Conservation (phyloP, 352 stramenopile genomes). For the Phytophthora fragariae region DNA sequence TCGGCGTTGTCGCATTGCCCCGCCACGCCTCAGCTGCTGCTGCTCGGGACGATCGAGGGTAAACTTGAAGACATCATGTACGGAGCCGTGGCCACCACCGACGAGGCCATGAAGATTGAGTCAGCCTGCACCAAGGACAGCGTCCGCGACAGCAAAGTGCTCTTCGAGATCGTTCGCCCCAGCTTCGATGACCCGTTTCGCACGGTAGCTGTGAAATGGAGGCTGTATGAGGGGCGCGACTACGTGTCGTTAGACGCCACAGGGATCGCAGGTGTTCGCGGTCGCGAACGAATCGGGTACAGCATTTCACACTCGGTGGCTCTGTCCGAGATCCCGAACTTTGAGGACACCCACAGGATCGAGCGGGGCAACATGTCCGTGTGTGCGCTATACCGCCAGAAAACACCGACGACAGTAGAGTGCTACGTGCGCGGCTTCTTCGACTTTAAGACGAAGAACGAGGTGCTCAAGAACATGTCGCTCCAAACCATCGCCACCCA, state of each 20-base stretch:
- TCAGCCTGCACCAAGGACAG: slow-evolving; percentile 58
- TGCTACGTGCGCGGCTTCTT: slow-evolving; percentile 58
- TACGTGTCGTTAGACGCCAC: slow-evolving; percentile 49
- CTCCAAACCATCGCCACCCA: slow-evolving; percentile 42
- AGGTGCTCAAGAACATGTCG: slow-evolving; percentile 41
- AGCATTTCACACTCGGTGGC: slow-evolving; percentile 53
- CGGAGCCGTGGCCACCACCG: slow-evolving; percentile 43
- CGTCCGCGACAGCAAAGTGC: slow-evolving; percentile 56
- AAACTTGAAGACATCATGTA: slow-evolving; percentile 64
- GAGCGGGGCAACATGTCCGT: slow-evolving; percentile 59
- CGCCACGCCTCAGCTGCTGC: slow-evolving; percentile 47
- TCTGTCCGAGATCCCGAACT: slow-evolving; percentile 41
- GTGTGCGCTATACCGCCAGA: slow-evolving; percentile 51
- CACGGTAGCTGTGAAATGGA: slow-evolving; percentile 48
- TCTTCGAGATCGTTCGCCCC: slow-evolving; percentile 55
- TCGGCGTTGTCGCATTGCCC: slow-evolving; percentile 25
- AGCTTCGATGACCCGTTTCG: slow-evolving; percentile 66
- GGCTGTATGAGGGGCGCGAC: slow-evolving; percentile 44
- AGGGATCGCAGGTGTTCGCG: slow-evolving; percentile 32
- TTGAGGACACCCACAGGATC: slow-evolving; percentile 39
- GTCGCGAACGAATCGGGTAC: slow-evolving; percentile 50
- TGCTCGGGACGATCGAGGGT: slow-evolving; percentile 49
- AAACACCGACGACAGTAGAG: slow-evolving; percentile 42
- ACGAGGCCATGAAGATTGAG: slow-evolving; percentile 58
- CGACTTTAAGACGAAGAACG: slow-evolving; percentile 44